Evolutionary conservation across 257 asterid species (phyloP).

Genomic region (Nicotiana tomentosiformis): DNA sequence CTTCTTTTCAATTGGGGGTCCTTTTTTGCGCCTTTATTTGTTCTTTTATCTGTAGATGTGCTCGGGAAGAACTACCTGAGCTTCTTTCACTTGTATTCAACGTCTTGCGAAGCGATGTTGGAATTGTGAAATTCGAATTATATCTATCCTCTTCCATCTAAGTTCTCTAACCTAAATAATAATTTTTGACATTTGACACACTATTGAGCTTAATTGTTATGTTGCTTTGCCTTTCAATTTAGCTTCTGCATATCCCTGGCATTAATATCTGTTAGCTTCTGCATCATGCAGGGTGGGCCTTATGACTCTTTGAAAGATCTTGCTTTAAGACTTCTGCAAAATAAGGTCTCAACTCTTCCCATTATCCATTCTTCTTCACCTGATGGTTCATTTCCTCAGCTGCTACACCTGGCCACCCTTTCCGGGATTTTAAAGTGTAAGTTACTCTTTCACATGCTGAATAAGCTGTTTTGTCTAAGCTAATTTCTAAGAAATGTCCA

Average conservation of each 20-base stretch:
- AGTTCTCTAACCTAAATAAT: too few species aligned
- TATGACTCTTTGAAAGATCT: constrained; percentile 56
- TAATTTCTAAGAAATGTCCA: constrained; percentile 20
- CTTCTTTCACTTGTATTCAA: not conserved
- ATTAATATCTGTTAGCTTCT: not conserved
- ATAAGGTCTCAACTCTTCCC: constrained; percentile 57
- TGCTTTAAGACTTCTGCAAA: constrained; percentile 55
- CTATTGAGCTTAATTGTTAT: not conserved
- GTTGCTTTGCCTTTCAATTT: not conserved
- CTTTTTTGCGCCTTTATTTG: not conserved
- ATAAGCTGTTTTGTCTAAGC: constrained; percentile 6
- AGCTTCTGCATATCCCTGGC: not conserved
- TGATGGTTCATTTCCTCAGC: constrained; percentile 57
- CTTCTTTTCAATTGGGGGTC: not conserved
- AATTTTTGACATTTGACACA: not conserved
- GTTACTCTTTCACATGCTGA: constrained; percentile 16
- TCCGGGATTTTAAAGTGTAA: constrained; percentile 69
- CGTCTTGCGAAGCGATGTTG: not conserved
- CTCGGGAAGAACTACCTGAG: not conserved
- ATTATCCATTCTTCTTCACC: constrained; percentile 58
- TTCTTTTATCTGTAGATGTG: not conserved
- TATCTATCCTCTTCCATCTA: too few species aligned
- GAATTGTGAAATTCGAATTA: not conserved
- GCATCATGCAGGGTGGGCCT: constrained; percentile 55
- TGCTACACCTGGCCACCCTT: constrained; percentile 66